Base-by-base conservation (phyloP, 1,284 basidiomycete species). In the Malassezia obtusa region DNA sequence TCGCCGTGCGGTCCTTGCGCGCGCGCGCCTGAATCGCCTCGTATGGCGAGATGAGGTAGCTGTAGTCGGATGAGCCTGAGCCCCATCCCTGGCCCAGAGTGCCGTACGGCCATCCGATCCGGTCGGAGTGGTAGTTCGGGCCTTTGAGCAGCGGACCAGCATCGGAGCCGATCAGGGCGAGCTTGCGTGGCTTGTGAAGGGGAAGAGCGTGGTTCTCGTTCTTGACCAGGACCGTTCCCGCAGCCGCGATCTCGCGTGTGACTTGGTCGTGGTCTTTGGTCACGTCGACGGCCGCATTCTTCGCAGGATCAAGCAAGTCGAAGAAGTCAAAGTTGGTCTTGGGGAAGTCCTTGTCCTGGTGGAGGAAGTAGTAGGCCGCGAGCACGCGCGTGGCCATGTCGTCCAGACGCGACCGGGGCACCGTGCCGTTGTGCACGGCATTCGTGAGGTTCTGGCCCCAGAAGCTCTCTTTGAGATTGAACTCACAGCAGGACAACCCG, bases 71-170 rank as follows among this genome's bases (percentile, higher is more conserved):
- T 7, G 78, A 73, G 49, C 85, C 85, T 4, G 62, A 65, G 25
- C 68, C 87, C 87, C 87, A 89, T 26, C 86, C 87, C 80, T 87
- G 83, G 5, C 84, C 86, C 1, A 89, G 78, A n/a, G 83, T 80
- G 30, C 85, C 84, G 46, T 76, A 77, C 17, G 75, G 67, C n/a
- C 72, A 56, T 4, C 77, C 78, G n/a, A 76, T 77, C 10, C 76
- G 76, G 50, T 87, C 84, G 11, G 74, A 33, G 63, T 82, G 88
- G 43, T 81, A 80, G 75, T 89, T 89, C 2, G 87, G 84, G 0
- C 87, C 87, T 30, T 78, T 77, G 25, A 64, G 72, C 4, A 81
- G 80, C 0, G 86, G 85, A 1, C 82, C 85, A 14, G 85, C 82
- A 69, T 87, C 86, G 1, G 58, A 57, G 14, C 68, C 68, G 31